These are phyloP conservation scores for Corchorus olitorius DNA, from an alignment of 345 rosid genomes.

Conservation along the genomic window DNA sequence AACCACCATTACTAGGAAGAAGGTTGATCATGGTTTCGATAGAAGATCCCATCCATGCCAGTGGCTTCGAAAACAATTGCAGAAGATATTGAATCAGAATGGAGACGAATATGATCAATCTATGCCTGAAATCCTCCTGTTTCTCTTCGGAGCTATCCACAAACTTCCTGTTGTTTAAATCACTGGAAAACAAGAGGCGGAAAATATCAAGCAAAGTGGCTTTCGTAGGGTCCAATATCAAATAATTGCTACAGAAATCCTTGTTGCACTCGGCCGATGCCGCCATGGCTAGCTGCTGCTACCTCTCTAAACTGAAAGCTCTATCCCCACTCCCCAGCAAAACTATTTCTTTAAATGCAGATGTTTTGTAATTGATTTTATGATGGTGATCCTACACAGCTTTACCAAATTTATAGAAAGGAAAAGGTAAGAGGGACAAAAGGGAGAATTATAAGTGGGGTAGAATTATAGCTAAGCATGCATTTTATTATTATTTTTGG, in stretches of 20 bases:
- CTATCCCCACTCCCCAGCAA: too few relatives aligned
- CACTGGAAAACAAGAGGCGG: conserved; percentile 40
- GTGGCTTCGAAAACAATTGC: conserved; percentile 35
- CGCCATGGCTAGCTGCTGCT: conserved; percentile 25
- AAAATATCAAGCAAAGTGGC: conserved; percentile 47
- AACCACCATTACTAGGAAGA: conserved; percentile 37
- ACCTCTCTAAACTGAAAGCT: neutral
- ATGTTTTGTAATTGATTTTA: neutral
- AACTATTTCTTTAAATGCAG: neutral
- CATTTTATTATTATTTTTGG: too few relatives aligned
- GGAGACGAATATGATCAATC: conserved; percentile 67
- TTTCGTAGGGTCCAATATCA: conserved; percentile 60
- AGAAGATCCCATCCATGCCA: conserved; percentile 43
- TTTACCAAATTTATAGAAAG: neutral
- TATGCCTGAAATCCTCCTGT: conserved; percentile 43
- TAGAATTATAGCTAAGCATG: neutral
- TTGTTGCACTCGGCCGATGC: conserved; percentile 19
- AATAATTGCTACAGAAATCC: conserved; percentile 40
- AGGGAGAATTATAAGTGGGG: neutral
- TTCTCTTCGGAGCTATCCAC: conserved; percentile 40
- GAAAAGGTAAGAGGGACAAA: neutral
- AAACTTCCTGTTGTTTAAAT: conserved; percentile 41
- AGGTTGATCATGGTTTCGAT: conserved; percentile 53
- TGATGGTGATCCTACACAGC: neutral
- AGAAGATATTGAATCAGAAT: conserved; percentile 46